Conservation (phyloP, 1,284 basidiomycete species). For the Ceratobasidium sp. region DNA sequence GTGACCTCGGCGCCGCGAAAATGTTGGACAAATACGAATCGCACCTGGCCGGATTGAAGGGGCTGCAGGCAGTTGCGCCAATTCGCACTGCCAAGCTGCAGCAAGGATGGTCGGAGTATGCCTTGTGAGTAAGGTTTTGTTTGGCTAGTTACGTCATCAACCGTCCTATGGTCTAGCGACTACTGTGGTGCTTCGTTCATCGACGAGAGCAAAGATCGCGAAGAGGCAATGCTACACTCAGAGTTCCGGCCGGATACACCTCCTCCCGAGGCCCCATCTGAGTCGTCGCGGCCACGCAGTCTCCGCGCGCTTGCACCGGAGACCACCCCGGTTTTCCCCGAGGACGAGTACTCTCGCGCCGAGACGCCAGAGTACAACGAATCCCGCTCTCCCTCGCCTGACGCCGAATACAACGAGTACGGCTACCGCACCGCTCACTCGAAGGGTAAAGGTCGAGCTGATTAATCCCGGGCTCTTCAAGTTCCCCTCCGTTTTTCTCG, state of each 20-base stretch:
- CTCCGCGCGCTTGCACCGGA: too few relatives aligned
- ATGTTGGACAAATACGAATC: too few relatives aligned
- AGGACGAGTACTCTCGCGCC: background rate
- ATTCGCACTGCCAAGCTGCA: too few relatives aligned
- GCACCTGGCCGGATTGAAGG: too few relatives aligned
- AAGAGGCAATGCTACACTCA: background rate
- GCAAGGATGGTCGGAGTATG: too few relatives aligned
- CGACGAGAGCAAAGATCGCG: background rate
- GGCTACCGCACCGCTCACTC: background rate
- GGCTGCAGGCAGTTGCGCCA: too few relatives aligned
- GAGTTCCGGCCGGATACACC: background rate
- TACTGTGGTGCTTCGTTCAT: background rate
- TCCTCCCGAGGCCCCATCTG: background rate
- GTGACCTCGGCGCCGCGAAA: too few relatives aligned
- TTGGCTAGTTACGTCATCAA: too few relatives aligned
- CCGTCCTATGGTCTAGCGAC: background rate
- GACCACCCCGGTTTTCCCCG: background rate
- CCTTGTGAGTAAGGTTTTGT: too few relatives aligned
- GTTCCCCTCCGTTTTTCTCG: background rate
- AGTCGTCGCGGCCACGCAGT: background rate
- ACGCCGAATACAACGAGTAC: background rate
- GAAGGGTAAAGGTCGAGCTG: background rate
- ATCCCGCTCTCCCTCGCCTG: background rate
- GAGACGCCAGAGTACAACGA: background rate
- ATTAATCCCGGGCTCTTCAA: background rate